These are phyloP conservation scores for Tremellales sp. DNA, from an alignment of 1,284 basidiomycete genomes.

Conservation along the genomic window DNA sequence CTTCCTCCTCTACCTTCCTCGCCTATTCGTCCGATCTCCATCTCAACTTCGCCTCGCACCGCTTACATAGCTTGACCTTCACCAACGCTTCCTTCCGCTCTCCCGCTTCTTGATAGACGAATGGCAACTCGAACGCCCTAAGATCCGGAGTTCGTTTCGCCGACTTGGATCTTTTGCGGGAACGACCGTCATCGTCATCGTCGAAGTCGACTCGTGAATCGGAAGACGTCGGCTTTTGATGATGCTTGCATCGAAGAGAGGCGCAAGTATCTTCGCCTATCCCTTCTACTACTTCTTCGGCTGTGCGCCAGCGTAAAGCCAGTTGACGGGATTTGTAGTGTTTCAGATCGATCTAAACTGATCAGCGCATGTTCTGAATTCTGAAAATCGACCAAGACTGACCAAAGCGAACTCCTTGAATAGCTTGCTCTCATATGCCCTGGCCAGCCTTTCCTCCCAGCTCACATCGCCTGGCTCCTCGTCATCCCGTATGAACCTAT, in stretches of 20 bases:
- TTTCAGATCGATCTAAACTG: constrained; percentile 73
- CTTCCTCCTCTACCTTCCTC: constrained; percentile 8
- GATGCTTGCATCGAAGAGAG: constrained; percentile 73
- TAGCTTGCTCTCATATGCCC: constrained; percentile 78
- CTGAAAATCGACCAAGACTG: constrained; percentile 13
- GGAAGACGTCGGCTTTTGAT: constrained; percentile 36
- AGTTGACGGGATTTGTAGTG: constrained; percentile 92
- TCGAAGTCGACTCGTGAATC: constrained; percentile 1
- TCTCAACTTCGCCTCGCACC: constrained; percentile 75
- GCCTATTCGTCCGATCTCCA: constrained; percentile 69
- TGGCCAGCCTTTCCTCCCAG: constrained; percentile 77
- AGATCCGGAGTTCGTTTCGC: constrained; percentile 47
- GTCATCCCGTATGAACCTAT: constrained; percentile 74
- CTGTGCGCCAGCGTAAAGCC: constrained; percentile 84
- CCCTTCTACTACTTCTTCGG: constrained; percentile 76
- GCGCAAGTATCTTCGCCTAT: constrained; percentile 81
- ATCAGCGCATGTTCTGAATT: constrained; percentile 4
- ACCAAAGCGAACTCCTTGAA: constrained; percentile 82
- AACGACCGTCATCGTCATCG: constrained; percentile 15
- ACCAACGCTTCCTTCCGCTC: constrained; percentile 73
- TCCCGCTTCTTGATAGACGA: constrained; percentile 75
- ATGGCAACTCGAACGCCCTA: constrained; percentile 76
- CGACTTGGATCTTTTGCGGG: constrained; percentile 1
- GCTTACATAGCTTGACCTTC: constrained; percentile 76
- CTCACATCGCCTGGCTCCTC: constrained; percentile 48